phyloP scores from a whole-genome alignment of 345 rosid genomes.

The Pseudoturritis turrita region DNA sequence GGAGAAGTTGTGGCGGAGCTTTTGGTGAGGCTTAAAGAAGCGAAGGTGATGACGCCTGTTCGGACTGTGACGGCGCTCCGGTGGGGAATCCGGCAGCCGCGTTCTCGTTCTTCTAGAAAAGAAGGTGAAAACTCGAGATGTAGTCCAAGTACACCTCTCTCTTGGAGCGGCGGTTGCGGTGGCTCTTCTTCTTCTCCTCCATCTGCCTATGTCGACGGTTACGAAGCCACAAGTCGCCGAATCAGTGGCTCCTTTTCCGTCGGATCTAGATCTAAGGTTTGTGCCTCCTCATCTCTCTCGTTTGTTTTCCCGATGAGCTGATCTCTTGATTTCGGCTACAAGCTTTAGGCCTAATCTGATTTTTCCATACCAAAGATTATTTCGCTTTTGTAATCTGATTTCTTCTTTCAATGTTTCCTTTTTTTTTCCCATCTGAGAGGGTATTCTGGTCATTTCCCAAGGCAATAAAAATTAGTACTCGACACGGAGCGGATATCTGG shows the following conservation, averaged over 20 bases:
- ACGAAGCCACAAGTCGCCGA: slow-evolving; percentile 59
- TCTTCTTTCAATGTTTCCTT: no score
- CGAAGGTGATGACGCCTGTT: slow-evolving; percentile 30
- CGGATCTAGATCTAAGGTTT: slow-evolving; percentile 75
- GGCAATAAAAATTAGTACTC: no score
- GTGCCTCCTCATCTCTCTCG: background rate
- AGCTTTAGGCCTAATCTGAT: no score
- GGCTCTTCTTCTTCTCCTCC: slow-evolving; percentile 49
- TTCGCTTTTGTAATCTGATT: no score
- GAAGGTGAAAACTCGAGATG: slow-evolving; percentile 43
- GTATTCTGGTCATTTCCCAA: background rate
- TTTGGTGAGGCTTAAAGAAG: slow-evolving; percentile 46
- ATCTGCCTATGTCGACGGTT: slow-evolving; percentile 55
- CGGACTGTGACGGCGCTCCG: slow-evolving; percentile 31
- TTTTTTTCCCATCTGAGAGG: no score
- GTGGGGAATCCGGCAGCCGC: slow-evolving; percentile 63
- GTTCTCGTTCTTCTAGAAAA: slow-evolving; percentile 42
- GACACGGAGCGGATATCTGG: no score
- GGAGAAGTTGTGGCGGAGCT: slow-evolving; percentile 70
- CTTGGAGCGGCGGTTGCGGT: slow-evolving; percentile 53
- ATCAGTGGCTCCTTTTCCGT: slow-evolving; percentile 30
- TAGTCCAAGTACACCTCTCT: slow-evolving; percentile 74
- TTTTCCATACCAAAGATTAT: no score
- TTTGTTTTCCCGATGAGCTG: background rate
- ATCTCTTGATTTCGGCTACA: no score